These are phyloP conservation scores for Aspergillus clavatus DNA, from an alignment of 2,329 filamentous ascomycete genomes.

Conservation along the genomic window DNA sequence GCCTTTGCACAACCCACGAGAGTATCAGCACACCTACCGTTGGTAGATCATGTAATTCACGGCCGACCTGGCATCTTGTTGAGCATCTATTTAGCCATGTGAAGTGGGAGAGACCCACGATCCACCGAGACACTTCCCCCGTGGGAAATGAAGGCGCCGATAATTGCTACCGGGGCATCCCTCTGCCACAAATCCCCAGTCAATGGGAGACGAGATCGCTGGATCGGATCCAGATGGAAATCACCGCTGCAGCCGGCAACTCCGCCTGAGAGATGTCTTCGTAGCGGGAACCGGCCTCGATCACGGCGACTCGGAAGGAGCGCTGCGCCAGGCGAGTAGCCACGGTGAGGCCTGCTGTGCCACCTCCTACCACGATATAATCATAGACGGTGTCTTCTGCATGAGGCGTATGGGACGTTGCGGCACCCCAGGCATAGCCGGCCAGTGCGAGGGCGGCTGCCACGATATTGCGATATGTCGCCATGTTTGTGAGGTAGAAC, in stretches of 20 bases:
- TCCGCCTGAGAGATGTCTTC: slow-evolving; percentile 18
- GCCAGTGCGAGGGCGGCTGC: no score
- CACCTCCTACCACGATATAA: slow-evolving; percentile 25
- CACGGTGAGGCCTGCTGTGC: slow-evolving; percentile 22
- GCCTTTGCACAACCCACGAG: neutral
- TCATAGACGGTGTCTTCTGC: slow-evolving; percentile 4
- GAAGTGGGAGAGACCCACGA: slow-evolving; percentile 13
- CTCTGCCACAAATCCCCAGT: slow-evolving; percentile 25
- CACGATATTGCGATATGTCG: no score
- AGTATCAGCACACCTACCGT: slow-evolving; percentile 9
- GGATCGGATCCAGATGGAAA: slow-evolving; percentile 22
- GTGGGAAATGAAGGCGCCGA: slow-evolving; percentile 21
- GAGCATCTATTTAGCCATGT: neutral
- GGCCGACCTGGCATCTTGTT: slow-evolving; percentile 16
- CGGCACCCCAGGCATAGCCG: no score
- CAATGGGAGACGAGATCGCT: slow-evolving; percentile 8
- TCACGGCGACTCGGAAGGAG: slow-evolving; percentile 20
- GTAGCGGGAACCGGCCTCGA: slow-evolving; percentile 29
- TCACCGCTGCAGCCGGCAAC: slow-evolving; percentile 18
- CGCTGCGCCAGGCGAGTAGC: slow-evolving; percentile 24
- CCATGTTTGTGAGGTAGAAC: no score
- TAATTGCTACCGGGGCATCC: slow-evolving; percentile 21
- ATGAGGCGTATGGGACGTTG: no score
- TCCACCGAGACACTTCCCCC: slow-evolving; percentile 27
- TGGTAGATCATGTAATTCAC: slow-evolving; percentile 30